phyloP scores from a whole-genome alignment of 805 yeast genomes.

The Wickerhamomyces alni region DNA sequence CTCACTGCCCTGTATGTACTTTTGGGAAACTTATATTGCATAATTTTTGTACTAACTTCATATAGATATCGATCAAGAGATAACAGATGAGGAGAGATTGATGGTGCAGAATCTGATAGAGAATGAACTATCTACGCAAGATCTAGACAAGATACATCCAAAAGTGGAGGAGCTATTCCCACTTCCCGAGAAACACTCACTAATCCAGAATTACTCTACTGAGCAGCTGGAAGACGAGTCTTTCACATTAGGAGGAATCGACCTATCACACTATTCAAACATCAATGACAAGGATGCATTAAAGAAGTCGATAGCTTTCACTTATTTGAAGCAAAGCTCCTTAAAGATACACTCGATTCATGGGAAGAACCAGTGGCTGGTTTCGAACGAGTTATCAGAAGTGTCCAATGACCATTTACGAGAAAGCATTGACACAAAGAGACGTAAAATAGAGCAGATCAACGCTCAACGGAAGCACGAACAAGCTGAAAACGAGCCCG shows the following conservation, averaged over 20 bases:
- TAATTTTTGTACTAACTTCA: neutral
- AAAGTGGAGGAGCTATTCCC: slow-evolving; percentile 18
- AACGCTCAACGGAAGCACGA: slow-evolving; percentile 34
- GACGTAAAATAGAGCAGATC: slow-evolving; percentile 37
- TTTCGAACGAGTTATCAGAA: slow-evolving; percentile 28
- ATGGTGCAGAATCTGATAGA: slow-evolving; percentile 31
- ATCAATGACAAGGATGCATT: slow-evolving; percentile 21
- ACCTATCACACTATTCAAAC: slow-evolving; percentile 26
- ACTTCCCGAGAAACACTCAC: slow-evolving; percentile 5
- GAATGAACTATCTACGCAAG: slow-evolving; percentile 7
- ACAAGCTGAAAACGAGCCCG: slow-evolving; percentile 39
- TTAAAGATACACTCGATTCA: slow-evolving; percentile 31
- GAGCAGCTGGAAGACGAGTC: slow-evolving; percentile 14
- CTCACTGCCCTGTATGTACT: slow-evolving; percentile 34
- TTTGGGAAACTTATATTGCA: no score
- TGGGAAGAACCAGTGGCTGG: slow-evolving; percentile 31
- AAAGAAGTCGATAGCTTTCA: slow-evolving; percentile 21
- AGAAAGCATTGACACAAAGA: slow-evolving; percentile 30
- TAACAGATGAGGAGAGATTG: slow-evolving; percentile 30
- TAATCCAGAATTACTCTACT: slow-evolving; percentile 4
- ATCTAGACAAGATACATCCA: slow-evolving; percentile 9
- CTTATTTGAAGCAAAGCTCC: slow-evolving; percentile 30
- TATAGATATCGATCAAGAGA: slow-evolving; percentile 29
- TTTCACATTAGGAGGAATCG: slow-evolving; percentile 28
- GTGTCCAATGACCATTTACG: slow-evolving; percentile 24